Evolutionary conservation across 495 filamentous ascomycete genomes (phyloP), one percentile per base, ranked within the genome.

Genomic region (Cryomyces minteri): DNA sequence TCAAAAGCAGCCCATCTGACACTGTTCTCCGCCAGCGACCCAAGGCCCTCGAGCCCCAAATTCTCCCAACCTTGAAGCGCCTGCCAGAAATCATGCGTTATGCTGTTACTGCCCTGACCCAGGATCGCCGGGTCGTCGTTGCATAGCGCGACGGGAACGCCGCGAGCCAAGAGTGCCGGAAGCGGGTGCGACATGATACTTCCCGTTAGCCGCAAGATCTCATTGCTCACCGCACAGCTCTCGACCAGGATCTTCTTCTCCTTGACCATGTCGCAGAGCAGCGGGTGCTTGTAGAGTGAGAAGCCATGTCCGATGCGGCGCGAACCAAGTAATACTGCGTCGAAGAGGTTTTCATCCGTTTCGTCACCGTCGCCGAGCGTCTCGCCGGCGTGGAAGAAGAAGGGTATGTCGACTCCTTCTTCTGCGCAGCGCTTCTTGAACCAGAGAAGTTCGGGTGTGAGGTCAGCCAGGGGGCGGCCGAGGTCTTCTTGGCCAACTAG

Each of bases 381-480:
- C 58, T 93, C 86, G 31, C 88, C 90, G 3, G 88, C 90, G 54
- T 93, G 87, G 60, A 98, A 88, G 66, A 88, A 90, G 63, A 94
- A 92, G 4, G 90, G 90, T n/a, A 98, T 79, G 25, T 90, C 74
- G 31, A 94, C 70, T 6, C 70, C 76, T 56, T 85, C 77, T 54
- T 82, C 72, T 8, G 72, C 71, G 57, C 88, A 95, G 43, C 74
- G 72, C 55, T 88, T 88, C 33, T 76, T 76, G 67, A 96, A 95
- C 84, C 84, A 94, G 54, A 95, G 85, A 0, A 96, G 62, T 44
- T 92, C 72, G 0, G 88, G 86, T 0, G 85, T 70, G 3, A 92
- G 65, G 51, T 88, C 80, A 30, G 69, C 70, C 6, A 94, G 74
- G 1, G 85, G 67, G 36, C 83, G 69, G 5, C 87, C 86, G 5